These are phyloP conservation scores for Suhomyces sp. DNA, from an alignment of 805 yeast genomes.

Conservation along the genomic window DNA sequence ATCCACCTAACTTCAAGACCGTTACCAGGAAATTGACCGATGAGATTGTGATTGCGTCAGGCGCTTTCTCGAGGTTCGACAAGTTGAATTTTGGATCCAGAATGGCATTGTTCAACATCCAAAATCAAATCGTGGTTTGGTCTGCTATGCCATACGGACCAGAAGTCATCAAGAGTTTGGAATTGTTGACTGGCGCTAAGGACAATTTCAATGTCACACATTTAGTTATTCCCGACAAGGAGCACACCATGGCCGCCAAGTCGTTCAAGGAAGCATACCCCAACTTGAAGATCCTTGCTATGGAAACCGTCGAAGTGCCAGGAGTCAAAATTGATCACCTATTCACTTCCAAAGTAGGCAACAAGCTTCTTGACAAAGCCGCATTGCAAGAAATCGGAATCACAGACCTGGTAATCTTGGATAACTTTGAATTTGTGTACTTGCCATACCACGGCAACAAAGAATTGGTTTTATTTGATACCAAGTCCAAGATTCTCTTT, in stretches of 20 bases:
- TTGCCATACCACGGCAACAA: slow-evolving; percentile 56
- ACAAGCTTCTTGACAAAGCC: slow-evolving; percentile 25
- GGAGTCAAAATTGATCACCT: slow-evolving; percentile 35
- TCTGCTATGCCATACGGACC: slow-evolving; percentile 56
- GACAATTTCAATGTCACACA: slow-evolving; percentile 41
- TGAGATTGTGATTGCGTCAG: slow-evolving; percentile 33
- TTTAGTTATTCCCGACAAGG: slow-evolving; percentile 59
- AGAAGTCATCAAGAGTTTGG: slow-evolving; percentile 40
- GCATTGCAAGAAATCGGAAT: slow-evolving; percentile 30
- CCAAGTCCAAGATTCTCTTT: slow-evolving; percentile 45
- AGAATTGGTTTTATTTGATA: slow-evolving; percentile 54
- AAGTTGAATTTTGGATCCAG: slow-evolving; percentile 40
- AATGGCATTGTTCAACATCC: slow-evolving; percentile 37
- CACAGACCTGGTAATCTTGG: slow-evolving; percentile 33
- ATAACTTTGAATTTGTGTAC: slow-evolving; percentile 53
- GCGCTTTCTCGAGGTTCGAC: slow-evolving; percentile 32
- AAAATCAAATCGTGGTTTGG: slow-evolving; percentile 45
- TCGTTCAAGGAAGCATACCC: slow-evolving; percentile 53
- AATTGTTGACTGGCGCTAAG: slow-evolving; percentile 29
- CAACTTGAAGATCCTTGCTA: slow-evolving; percentile 50
- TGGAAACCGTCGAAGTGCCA: slow-evolving; percentile 38
- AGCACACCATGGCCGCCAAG: slow-evolving; percentile 62
- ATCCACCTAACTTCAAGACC: slow-evolving; percentile 34
- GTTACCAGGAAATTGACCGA: slow-evolving; percentile 30
- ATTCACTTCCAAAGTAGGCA: slow-evolving; percentile 33